Evolutionary conservation across 768 basidiomycete species (phyloP).

Genomic region (Mycena venus): DNA sequence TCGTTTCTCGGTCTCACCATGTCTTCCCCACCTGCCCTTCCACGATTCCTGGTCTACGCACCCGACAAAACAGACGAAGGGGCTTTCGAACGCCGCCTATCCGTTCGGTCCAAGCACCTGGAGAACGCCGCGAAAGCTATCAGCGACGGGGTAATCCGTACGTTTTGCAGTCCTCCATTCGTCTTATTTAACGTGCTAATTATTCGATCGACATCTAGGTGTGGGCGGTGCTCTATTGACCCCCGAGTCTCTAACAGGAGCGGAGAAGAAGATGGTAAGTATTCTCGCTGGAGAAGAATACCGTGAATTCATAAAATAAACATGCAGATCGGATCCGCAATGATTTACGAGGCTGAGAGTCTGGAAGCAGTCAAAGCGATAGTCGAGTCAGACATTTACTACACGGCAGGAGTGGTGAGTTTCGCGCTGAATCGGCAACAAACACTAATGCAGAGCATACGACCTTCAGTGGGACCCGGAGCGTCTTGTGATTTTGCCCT

Average conservation of each 20-base stretch:
- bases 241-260: slow-evolving; percentile 66
- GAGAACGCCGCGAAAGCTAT: slow-evolving; percentile 56
- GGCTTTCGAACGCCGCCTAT: slow-evolving; percentile 67
- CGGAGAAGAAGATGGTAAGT: slow-evolving; percentile 74
- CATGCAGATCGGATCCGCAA: slow-evolving; percentile 61
- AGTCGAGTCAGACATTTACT: slow-evolving; percentile 53
- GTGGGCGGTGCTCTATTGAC: slow-evolving; percentile 71
- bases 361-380: slow-evolving; percentile 54
- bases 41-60: slow-evolving; percentile 70
- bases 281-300: too few relatives aligned
- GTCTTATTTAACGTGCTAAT: background rate
- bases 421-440: background rate
- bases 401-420: slow-evolving; percentile 56
- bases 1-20: background rate
- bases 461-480: slow-evolving; percentile 41
- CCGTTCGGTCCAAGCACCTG: slow-evolving; percentile 68
- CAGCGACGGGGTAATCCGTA: slow-evolving; percentile 64
- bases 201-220: slow-evolving; percentile 50
- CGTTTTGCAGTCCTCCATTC: slow-evolving; percentile 35
- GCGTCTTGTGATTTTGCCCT: slow-evolving; percentile 35
- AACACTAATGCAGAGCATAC: background rate
- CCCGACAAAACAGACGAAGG: slow-evolving; percentile 75
- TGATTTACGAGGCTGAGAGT: slow-evolving; percentile 66
- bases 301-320: too few relatives aligned
- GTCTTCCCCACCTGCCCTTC: slow-evolving; percentile 31